Evolutionary conservation across 2,329 filamentous ascomycete species (phyloP).

Genomic region (Penicillium psychrosexuale): DNA sequence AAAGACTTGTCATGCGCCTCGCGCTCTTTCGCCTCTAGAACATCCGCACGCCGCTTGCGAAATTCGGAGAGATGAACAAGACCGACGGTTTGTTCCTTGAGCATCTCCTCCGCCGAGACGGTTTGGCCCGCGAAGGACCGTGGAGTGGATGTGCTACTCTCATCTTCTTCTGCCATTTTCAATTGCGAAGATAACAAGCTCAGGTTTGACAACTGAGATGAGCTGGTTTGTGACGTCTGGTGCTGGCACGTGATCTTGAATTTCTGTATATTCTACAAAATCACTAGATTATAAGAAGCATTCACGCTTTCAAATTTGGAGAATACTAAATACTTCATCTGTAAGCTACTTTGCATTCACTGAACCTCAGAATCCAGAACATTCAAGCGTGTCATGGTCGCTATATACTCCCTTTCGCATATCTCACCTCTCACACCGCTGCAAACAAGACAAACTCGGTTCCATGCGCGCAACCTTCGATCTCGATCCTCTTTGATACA

Average conservation of each 20-base stretch:
- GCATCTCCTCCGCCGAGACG: constrained; percentile 72
- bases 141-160: constrained; percentile 44
- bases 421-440: constrained; percentile 1
- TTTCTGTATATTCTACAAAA: neutral
- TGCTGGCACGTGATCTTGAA: constrained; percentile 10
- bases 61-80: constrained; percentile 91
- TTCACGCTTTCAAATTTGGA: too few relatives aligned
- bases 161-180: constrained; percentile 32
- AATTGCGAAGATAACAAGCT: constrained; percentile 6
- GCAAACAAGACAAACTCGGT: constrained; percentile 26
- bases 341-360: neutral
- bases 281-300: neutral
- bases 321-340: neutral
- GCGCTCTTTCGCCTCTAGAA: constrained; percentile 84
- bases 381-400: neutral
- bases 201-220: neutral
- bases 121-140: constrained; percentile 69
- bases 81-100: constrained; percentile 84
- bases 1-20: constrained; percentile 66
- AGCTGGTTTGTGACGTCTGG: constrained; percentile 15
- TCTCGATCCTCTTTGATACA: constrained; percentile 13
- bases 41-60: constrained; percentile 90
- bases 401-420: neutral
- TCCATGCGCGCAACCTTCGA: constrained; percentile 13
- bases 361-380: neutral